Evolutionary conservation across 2,329 filamentous ascomycete species (phyloP).

Genomic region (Keithomyces neogunnii): DNA sequence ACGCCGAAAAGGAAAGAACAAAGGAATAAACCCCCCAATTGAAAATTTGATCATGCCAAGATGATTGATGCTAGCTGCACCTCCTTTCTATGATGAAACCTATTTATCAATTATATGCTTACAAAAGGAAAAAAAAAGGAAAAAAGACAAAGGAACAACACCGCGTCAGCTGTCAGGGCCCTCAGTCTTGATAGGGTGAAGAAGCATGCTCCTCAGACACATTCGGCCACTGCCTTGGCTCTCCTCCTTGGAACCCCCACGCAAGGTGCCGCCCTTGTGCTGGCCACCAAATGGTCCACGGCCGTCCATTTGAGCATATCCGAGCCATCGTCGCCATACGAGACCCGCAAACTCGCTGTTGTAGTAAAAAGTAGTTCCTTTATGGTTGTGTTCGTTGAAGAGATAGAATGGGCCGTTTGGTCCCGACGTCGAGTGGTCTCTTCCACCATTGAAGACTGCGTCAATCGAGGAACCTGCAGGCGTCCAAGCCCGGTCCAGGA

Average conservation of each 20-base stretch:
- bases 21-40: too few species aligned
- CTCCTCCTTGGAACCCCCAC: conserved; percentile 45
- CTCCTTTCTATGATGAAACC: too few species aligned
- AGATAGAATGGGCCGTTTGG: conserved; percentile 58
- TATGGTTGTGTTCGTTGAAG: conserved; percentile 73
- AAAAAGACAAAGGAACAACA: conserved; percentile 2
- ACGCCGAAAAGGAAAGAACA: too few species aligned
- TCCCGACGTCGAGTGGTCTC: conserved; percentile 57
- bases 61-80: too few species aligned
- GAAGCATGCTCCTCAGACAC: conserved; percentile 70
- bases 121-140: background rate
- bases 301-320: conserved; percentile 45
- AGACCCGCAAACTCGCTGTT: conserved; percentile 68
- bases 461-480: conserved; percentile 56
- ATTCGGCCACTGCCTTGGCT: conserved; percentile 51
- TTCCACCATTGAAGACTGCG: conserved; percentile 68
- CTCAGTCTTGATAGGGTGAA: conserved; percentile 73
- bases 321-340: conserved; percentile 74
- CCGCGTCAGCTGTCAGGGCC: conserved; percentile 24
- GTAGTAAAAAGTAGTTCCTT: conserved; percentile 78
- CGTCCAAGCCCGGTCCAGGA: conserved; percentile 67
- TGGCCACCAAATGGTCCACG: conserved; percentile 40
- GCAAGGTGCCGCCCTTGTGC: conserved; percentile 36
- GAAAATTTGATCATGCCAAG: too few species aligned
- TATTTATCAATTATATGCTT: too few species aligned